A percentile compares a stretch with the other conserved stretches of the same genome.
Evolutionary conservation across 768 basidiomycete species (phyloP).

Genomic region (Pleurotus ostreatus): DNA sequence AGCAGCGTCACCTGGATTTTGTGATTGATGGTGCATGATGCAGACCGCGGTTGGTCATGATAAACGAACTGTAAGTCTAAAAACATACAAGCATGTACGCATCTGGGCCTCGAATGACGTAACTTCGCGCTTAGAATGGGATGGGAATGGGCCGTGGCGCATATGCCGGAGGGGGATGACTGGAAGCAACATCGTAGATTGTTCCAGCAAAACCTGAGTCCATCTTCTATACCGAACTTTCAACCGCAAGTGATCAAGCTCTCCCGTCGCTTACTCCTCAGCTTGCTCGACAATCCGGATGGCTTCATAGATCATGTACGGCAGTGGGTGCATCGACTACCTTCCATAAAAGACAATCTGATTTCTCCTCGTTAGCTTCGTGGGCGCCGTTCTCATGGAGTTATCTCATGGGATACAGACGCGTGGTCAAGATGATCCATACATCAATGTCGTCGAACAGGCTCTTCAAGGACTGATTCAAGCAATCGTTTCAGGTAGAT

Average conservation of each 20-base stretch:
- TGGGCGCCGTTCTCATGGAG: constrained; percentile 13
- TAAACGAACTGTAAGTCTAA: constrained; percentile 17
- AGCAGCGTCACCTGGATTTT: constrained; percentile 12
- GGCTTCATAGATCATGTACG: constrained; percentile 11
- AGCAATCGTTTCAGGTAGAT: constrained; percentile 12
- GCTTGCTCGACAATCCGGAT: constrained; percentile 12
- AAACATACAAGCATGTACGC: neutral
- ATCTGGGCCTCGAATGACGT: neutral
- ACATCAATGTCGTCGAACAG: constrained; percentile 15
- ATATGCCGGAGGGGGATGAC: constrained; percentile 18
- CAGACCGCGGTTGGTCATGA: constrained; percentile 19
- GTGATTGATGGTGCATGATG: constrained; percentile 15
- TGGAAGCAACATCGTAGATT: constrained; percentile 21
- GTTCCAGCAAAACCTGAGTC: constrained; percentile 20
- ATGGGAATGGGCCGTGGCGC: constrained; percentile 18
- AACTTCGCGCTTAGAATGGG: constrained; percentile 18
- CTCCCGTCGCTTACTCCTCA: constrained; percentile 10
- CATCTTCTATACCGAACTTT: constrained; percentile 10
- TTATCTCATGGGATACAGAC: constrained; percentile 21
- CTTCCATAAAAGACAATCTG: neutral
- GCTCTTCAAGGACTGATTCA: constrained; percentile 12
- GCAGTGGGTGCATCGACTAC: constrained; percentile 1
- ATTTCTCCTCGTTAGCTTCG: constrained; percentile 4
- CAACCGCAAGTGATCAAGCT: constrained; percentile 11
- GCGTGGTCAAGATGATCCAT: constrained; percentile 18